Percentiles rank a stretch among this genome's conserved stretches.
Evolutionary conservation across 2,329 filamentous ascomycete species (phyloP).

Genomic region (Rasamsonia emersonii): DNA sequence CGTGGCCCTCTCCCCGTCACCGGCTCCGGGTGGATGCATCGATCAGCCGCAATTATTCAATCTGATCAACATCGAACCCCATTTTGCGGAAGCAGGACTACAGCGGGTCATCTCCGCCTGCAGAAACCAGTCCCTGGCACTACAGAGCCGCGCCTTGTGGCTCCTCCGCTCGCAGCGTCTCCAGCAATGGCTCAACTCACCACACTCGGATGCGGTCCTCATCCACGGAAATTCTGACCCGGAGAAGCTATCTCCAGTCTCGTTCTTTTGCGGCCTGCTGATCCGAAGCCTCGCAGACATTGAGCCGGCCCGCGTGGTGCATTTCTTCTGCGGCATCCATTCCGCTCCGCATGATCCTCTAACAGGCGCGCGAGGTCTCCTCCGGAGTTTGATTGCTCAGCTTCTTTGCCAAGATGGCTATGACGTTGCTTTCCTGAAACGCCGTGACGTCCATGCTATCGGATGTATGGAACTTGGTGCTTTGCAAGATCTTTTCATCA

Average conservation of each 20-base stretch:
- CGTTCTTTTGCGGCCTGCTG: neutral
- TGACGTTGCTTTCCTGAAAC: too few relatives aligned
- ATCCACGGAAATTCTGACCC: neutral
- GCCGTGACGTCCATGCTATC: too few relatives aligned
- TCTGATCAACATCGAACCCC: too few relatives aligned
- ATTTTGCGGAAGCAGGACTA: too few relatives aligned
- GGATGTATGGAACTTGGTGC: too few relatives aligned
- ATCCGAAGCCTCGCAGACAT: neutral
- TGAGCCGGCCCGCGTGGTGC: neutral
- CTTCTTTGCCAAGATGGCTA: too few relatives aligned
- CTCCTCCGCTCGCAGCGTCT: neutral
- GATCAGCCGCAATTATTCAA: too few relatives aligned
- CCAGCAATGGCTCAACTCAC: neutral
- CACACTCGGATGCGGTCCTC: neutral
- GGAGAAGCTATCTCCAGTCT: neutral
- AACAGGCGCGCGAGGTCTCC: neutral
- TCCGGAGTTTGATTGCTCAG: neutral
- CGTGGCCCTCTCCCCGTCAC: too few relatives aligned
- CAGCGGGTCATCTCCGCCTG: too few relatives aligned
- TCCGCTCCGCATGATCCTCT: neutral
- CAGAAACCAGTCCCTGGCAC: too few relatives aligned
- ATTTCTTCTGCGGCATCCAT: neutral
- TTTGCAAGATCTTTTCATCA: too few relatives aligned
- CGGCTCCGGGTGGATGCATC: too few relatives aligned
- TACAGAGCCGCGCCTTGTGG: neutral